These are phyloP conservation scores for Nectriaceae sp. DNA, from an alignment of 2,329 filamentous ascomycete species.

Conservation along the genomic window DNA sequence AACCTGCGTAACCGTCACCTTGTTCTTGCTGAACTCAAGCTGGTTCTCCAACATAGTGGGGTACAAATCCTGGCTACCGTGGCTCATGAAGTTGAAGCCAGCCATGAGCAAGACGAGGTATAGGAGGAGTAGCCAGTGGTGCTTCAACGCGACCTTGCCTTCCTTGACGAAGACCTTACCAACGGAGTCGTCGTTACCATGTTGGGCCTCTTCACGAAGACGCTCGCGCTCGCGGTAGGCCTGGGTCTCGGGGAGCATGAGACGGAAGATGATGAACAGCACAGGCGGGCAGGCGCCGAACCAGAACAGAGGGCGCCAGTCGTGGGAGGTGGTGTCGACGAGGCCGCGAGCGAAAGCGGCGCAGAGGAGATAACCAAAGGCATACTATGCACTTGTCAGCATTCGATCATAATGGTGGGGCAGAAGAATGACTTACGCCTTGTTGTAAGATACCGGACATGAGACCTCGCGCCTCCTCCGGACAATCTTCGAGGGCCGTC, in stretches of 20 bases:
- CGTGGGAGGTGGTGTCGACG: slow-evolving; percentile 74
- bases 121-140: slow-evolving; percentile 77
- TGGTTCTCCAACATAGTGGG: slow-evolving; percentile 62
- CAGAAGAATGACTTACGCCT: slow-evolving; percentile 44
- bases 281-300: slow-evolving; percentile 81
- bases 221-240: slow-evolving; percentile 65
- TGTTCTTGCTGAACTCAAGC: slow-evolving; percentile 51
- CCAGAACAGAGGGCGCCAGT: slow-evolving; percentile 87
- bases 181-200: slow-evolving; percentile 37
- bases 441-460: slow-evolving; percentile 78
- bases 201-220: slow-evolving; percentile 51
- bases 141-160: slow-evolving; percentile 75
- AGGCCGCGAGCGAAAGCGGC: slow-evolving; percentile 65
- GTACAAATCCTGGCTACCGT: slow-evolving; percentile 68
- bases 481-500: slow-evolving; percentile 76
- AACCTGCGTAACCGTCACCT: slow-evolving; percentile 70
- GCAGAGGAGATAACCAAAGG: slow-evolving; percentile 63
- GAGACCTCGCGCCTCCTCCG: slow-evolving; percentile 66
- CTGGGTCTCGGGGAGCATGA: slow-evolving; percentile 77
- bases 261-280: slow-evolving; percentile 76
- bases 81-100: slow-evolving; percentile 90
- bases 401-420: too few relatives aligned
- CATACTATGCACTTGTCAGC: slow-evolving; percentile 45
- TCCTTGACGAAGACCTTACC: slow-evolving; percentile 68
- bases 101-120: slow-evolving; percentile 89